Conservation (phyloP, 78 protist species). For the Neovahlkampfia damariscottae region DNA sequence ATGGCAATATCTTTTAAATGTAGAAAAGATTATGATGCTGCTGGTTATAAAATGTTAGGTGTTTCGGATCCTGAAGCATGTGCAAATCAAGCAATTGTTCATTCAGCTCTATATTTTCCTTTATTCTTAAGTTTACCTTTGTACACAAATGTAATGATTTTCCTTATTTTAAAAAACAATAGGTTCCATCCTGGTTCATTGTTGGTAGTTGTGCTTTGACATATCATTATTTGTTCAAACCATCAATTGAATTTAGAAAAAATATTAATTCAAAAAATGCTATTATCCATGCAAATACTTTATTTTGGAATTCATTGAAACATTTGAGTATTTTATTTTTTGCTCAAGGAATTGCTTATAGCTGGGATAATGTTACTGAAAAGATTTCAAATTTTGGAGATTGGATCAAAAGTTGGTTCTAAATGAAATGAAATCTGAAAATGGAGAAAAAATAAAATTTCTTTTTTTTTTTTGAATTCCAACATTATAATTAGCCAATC, state of each 20-base stretch:
- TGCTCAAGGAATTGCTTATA: background rate
- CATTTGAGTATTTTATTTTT: background rate
- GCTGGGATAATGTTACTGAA: no score
- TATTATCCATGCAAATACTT: no score
- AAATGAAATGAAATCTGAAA: no score
- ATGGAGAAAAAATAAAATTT: no score
- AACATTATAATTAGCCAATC: no score
- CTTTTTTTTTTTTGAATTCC: no score
- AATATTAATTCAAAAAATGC: background rate
- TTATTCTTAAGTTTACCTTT: background rate
- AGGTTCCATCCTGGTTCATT: background rate
- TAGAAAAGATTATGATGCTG: slow-evolving; percentile 24
- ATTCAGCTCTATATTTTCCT: background rate
- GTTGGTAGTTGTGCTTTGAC: background rate
- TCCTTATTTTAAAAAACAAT: no score
- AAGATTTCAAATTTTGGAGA: no score
- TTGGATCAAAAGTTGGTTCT: no score
- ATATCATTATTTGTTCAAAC: background rate
- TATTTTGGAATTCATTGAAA: background rate
- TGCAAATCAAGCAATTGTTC: background rate
- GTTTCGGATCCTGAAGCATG: slow-evolving; percentile 41
- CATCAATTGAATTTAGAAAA: background rate
- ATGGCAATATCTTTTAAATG: slow-evolving; percentile 60
- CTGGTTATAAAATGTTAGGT: slow-evolving; percentile 44
- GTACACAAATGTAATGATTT: no score